Evolutionary conservation across 768 basidiomycete species (phyloP), one percentile per base, ranked within the genome.

Genomic region (Pulveroboletus sp.): DNA sequence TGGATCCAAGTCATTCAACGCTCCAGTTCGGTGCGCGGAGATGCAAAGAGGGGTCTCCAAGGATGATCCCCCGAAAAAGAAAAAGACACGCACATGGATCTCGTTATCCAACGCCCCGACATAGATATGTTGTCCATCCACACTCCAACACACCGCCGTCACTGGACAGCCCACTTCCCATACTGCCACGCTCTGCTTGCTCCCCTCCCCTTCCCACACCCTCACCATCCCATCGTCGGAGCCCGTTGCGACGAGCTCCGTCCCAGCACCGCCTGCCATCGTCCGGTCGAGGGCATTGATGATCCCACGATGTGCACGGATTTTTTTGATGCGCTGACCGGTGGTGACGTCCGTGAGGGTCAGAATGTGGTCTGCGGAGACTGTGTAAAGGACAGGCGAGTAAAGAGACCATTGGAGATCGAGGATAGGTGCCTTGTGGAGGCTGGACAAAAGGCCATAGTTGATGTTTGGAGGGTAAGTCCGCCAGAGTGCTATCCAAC

Each of bases 81-180:
- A 5, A 21, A 8, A 40, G 15, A 35, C 11, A 77, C 87, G 57
- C 61, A 95, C 93, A 65, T 97, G 93, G 53, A 99, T 86, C 67
- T 93, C 92, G 58, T 99, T 99, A 70, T 99, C 95, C 60, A 98
- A 69, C 12, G 89, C 93, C 5, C 86, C 94, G n/a, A 91, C 80
- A 57, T 91, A 99, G 31, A 96, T 77, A 51, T 81, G 86, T 51
- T 87, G 78, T 2, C 92, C 96, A 63, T 99, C 96, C 17, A 82
- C 82, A 65, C 88, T 87, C 93, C 89, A 98, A 58, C 85, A 86
- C 0, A 94, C 94, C 1, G 86, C 77, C 12, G 95, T 99, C 28
- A 93, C 89, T 0, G 96, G 94, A 62, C 89, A 93, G 5, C 90
- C 90, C 15, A 92, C 56, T 47, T 92, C 86, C 56, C 93, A 88